Conservation (phyloP, 2,329 filamentous ascomycete genomes). For the Neurospora crassa region DNA sequence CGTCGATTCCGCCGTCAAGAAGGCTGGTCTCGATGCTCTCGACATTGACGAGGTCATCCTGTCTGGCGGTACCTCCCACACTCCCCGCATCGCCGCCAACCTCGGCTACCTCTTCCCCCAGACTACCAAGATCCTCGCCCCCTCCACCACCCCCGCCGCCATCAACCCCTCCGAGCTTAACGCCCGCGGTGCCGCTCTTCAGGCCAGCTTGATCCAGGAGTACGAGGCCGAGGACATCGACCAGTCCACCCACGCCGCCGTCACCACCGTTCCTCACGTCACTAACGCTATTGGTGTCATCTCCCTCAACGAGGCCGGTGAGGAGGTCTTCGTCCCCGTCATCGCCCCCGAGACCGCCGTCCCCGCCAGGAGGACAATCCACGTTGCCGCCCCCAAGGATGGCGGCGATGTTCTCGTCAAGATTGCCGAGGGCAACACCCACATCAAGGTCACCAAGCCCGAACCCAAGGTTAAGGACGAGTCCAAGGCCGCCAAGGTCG, state of each 20-base stretch:
- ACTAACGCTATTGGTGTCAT: constrained; percentile 82
- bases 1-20: constrained; percentile 76
- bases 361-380: constrained; percentile 75
- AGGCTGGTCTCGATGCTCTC: constrained; percentile 83
- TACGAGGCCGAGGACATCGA: constrained; percentile 91
- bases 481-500: constrained; percentile 44
- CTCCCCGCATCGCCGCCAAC: constrained; percentile 81
- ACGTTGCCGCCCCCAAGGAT: constrained; percentile 64
- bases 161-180: constrained; percentile 91
- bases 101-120: constrained; percentile 72
- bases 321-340: constrained; percentile 70
- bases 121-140: constrained; percentile 69
- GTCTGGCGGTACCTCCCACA: constrained; percentile 85
- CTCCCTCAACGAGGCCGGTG: constrained; percentile 42
- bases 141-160: constrained; percentile 64
- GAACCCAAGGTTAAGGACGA: constrained; percentile 60
- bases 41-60: constrained; percentile 94
- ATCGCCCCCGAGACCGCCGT: constrained; percentile 81
- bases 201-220: constrained; percentile 88
- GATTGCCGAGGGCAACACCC: constrained; percentile 76
- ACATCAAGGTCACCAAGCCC: constrained; percentile 89
- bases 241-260: constrained; percentile 89
- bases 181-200: constrained; percentile 85
- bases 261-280: constrained; percentile 89
- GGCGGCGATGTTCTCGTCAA: constrained; percentile 84